Percentiles rank a stretch among this genome's conserved stretches.
These are phyloP conservation scores for Moniliophthora roreri DNA, from an alignment of 1,284 basidiomycete species.

Conservation along the genomic window DNA sequence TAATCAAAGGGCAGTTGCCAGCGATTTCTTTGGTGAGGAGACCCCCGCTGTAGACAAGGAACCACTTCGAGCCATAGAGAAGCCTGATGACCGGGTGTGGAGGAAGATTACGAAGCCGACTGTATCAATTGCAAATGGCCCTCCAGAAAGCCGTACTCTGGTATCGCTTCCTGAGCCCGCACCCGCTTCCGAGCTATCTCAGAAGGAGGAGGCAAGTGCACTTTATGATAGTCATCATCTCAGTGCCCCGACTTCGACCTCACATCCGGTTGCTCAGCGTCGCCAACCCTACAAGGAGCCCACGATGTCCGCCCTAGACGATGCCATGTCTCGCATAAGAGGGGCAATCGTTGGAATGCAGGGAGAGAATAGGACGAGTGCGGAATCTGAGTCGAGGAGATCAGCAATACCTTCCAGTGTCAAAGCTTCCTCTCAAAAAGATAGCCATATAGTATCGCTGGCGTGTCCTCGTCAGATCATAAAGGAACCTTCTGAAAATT, in stretches of 20 bases:
- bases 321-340: slow-evolving; percentile 87
- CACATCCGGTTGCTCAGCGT: slow-evolving; percentile 16
- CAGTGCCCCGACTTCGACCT: not conserved
- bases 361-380: slow-evolving; percentile 33
- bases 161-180: not conserved
- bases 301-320: slow-evolving; percentile 76
- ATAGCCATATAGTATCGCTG: slow-evolving; percentile 60
- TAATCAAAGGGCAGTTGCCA: slow-evolving; percentile 49
- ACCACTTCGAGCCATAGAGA: slow-evolving; percentile 17
- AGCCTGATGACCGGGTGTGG: slow-evolving; percentile 42
- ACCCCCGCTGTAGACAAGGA: slow-evolving; percentile 17
- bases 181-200: not conserved
- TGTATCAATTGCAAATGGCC: not conserved
- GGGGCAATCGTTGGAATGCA: slow-evolving; percentile 80
- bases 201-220: not conserved
- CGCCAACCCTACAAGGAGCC: slow-evolving; percentile 54
- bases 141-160: not conserved
- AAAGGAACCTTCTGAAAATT: slow-evolving; percentile 43
- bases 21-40: slow-evolving; percentile 66
- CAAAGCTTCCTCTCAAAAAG: slow-evolving; percentile 22
- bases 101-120: slow-evolving; percentile 26
- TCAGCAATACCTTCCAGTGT: slow-evolving; percentile 16
- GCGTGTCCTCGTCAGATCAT: slow-evolving; percentile 40
- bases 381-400: slow-evolving; percentile 20
- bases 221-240: not conserved